Evolutionary conservation across 23 red algal genomes (phyloP), one percentile per base, ranked within the genome.

Genomic region (Cyanidium caldarium): DNA sequence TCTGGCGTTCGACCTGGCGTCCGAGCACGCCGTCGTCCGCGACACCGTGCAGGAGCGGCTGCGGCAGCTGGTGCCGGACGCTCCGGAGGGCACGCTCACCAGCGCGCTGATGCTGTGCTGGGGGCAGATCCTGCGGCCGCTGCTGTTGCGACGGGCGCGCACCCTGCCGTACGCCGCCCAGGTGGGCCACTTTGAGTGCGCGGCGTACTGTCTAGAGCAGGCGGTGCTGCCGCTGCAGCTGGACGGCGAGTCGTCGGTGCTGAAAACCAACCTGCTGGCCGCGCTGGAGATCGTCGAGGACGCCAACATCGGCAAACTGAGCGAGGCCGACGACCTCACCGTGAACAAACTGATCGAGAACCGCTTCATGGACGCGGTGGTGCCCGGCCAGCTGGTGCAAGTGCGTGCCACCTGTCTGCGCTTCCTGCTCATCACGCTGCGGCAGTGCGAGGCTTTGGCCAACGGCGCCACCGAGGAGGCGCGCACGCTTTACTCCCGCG

Each of bases 311-410:
- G 78, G 76, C 38, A 45, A 65, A 16, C 67, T 98, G 23, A 72
- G 76, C 1, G 92, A 98, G 56, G 81, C 81, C 2, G 92, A 98
- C 35, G 83, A 87, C 15, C 76, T 58, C 17, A 74, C 76, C 44
- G 74, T 79, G 21, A 66, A 82, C 44, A 85, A 81, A 39, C 72
- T 88, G 13, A 45, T 79, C 39, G 84, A 98, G 40, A 85, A 86
- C 72, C 82, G 83, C 46, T 70, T 88, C 42, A 42, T 86, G 17
- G 51, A 85, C 21, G 35, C 45, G 16, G 44, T 39, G 26, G 73
- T 43, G 2, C 58, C 58, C 34, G 69, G 38, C 20, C 46, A 69
- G 29, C 46, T 87, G 37, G 43, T 88, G 67, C 25, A 40, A 21
- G 23, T 94, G n/a, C 42, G 77, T 7, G 34, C 7, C 19, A 73